Conservation (phyloP, 768 basidiomycete species). For the Saitozyma podzolica region DNA sequence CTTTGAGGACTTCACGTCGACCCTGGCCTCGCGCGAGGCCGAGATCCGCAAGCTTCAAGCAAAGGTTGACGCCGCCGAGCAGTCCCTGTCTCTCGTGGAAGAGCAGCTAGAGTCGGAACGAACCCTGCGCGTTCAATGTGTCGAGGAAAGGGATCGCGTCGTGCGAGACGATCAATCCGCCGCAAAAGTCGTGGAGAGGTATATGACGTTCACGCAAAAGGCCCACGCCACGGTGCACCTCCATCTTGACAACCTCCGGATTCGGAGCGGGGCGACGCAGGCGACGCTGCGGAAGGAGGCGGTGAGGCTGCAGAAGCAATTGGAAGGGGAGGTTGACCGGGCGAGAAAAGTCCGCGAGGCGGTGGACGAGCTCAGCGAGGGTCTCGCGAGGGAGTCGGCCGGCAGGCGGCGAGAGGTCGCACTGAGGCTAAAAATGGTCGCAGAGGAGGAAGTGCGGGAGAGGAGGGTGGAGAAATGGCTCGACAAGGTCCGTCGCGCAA, state of each 20-base stretch:
- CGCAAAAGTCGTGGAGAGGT: constrained; percentile 52
- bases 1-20: constrained; percentile 40
- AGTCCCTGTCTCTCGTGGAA: constrained; percentile 19
- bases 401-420: constrained; percentile 51
- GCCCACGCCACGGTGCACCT: constrained; percentile 48
- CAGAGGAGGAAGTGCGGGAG: constrained; percentile 35
- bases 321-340: constrained; percentile 30
- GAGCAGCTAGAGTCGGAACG: constrained; percentile 34
- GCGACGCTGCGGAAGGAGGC: constrained; percentile 40
- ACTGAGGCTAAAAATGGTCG: constrained; percentile 42
- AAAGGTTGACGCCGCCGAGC: constrained; percentile 35
- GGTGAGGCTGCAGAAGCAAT: constrained; percentile 19
- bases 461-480: constrained; percentile 45
- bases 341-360: constrained; percentile 29
- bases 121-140: constrained; percentile 20
- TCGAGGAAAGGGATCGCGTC: constrained; percentile 31
- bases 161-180: constrained; percentile 47
- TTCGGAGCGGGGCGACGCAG: constrained; percentile 42
- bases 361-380: constrained; percentile 48
- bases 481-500: constrained; percentile 30
- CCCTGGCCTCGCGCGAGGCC: constrained; percentile 33
- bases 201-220: constrained; percentile 54
- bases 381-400: constrained; percentile 44
- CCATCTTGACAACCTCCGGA: constrained; percentile 46
- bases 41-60: constrained; percentile 25